Percentiles rank a stretch among this genome's conserved stretches.
These are phyloP conservation scores for Tolypocladium tropicale DNA, from an alignment of 2,329 filamentous ascomycete genomes.

Conservation along the genomic window DNA sequence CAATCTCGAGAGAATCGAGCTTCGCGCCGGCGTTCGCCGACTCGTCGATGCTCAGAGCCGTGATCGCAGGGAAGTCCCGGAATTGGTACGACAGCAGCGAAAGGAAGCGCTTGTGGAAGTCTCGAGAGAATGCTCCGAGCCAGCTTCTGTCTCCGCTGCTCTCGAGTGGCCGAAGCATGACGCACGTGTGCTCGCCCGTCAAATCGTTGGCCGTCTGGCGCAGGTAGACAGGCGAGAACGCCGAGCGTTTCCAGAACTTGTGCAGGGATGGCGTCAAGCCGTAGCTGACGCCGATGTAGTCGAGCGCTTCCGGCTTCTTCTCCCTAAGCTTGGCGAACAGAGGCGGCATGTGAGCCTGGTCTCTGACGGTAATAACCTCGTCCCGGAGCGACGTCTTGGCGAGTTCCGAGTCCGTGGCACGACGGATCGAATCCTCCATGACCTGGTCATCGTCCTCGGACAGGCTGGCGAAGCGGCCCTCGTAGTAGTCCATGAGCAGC, in stretches of 20 bases:
- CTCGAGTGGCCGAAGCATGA: conserved; percentile 82
- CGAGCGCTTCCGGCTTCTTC: conserved; percentile 66
- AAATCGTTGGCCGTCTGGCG: conserved; percentile 93
- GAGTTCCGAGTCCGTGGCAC: conserved; percentile 75
- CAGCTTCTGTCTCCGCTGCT: conserved; percentile 62
- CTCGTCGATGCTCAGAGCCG: conserved; percentile 81
- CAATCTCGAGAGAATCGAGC: conserved; percentile 41
- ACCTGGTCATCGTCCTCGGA: conserved; percentile 55
- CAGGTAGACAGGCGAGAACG: conserved; percentile 84
- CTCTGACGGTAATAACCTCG: conserved; percentile 82
- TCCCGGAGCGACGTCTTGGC: conserved; percentile 65
- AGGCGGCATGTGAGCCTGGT: conserved; percentile 85
- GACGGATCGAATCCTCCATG: conserved; percentile 55
- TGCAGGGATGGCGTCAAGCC: conserved; percentile 80
- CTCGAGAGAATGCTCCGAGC: conserved; percentile 82
- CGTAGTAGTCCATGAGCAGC: conserved; percentile 84
- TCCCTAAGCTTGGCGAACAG: conserved; percentile 84
- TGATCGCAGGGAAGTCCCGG: conserved; percentile 64
- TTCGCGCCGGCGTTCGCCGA: conserved; percentile 66
- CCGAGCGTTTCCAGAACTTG: conserved; percentile 90
- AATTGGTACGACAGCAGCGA: conserved; percentile 89
- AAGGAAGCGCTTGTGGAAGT: conserved; percentile 93
- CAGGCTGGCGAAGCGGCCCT: conserved; percentile 80
- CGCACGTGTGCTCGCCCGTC: conserved; percentile 94
- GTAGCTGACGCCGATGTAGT: conserved; percentile 94